These are phyloP conservation scores for Tricholoma bakamatsutake DNA, from an alignment of 768 basidiomycete species.

Conservation along the genomic window DNA sequence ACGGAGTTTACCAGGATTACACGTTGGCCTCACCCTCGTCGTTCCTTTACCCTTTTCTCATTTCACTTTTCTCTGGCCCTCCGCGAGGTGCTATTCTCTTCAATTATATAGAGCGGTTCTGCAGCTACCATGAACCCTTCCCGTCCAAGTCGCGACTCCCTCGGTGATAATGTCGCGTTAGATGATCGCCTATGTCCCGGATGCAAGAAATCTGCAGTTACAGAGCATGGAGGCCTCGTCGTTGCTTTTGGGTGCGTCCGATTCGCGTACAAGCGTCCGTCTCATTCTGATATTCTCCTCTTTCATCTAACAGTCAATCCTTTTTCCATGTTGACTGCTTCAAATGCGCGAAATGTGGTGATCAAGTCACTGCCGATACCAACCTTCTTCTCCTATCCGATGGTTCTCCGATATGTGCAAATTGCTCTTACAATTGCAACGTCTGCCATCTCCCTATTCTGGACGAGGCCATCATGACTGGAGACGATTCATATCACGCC, in stretches of 20 bases:
- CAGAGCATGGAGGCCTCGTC: constrained; percentile 79
- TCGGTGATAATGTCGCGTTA: constrained; percentile 22
- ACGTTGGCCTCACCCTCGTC: neutral
- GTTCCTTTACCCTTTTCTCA: constrained; percentile 12
- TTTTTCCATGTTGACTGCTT: constrained; percentile 96
- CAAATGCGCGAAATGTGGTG: constrained; percentile 92
- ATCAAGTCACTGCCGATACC: constrained; percentile 92
- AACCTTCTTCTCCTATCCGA: constrained; percentile 96
- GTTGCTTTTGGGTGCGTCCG: constrained; percentile 88
- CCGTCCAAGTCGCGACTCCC: constrained; percentile 28
- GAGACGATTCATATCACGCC: constrained; percentile 97
- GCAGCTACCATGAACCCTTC: constrained; percentile 21
- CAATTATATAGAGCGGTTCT: neutral
- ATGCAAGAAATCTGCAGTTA: constrained; percentile 75
- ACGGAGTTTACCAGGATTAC: neutral
- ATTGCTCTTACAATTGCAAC: constrained; percentile 93
- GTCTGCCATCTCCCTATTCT: constrained; percentile 92
- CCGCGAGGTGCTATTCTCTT: constrained; percentile 7
- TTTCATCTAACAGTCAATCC: constrained; percentile 55
- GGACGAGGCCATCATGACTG: constrained; percentile 99
- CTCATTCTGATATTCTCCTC: constrained; percentile 3
- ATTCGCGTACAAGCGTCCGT: constrained; percentile 5
- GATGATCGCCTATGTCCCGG: constrained; percentile 74
- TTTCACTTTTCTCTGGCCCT: constrained; percentile 11
- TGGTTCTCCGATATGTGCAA: constrained; percentile 93